Evolutionary conservation across 1,139 yeast species (phyloP).

Genomic region (Kazachstania sp.): DNA sequence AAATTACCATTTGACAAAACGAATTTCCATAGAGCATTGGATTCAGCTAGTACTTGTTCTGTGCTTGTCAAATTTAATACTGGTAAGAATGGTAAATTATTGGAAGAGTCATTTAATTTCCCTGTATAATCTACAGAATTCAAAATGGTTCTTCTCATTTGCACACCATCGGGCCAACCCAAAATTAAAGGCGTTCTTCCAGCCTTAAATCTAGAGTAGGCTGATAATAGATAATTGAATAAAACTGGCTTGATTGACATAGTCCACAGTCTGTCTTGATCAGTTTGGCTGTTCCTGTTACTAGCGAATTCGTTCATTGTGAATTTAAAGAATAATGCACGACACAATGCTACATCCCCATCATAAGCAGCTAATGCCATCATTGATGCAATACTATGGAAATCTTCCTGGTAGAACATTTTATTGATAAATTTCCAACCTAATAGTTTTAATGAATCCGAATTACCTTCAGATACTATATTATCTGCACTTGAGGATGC

Average conservation of each 20-base stretch:
- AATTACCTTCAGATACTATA: constrained; percentile 25
- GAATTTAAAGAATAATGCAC: constrained; percentile 61
- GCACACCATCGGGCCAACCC: constrained; percentile 40
- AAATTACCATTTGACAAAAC: constrained; percentile 23
- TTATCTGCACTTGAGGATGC: constrained; percentile 62
- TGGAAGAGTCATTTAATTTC: constrained; percentile 16
- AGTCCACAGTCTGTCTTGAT: constrained; percentile 13
- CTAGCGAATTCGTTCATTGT: constrained; percentile 35
- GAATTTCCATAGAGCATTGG: constrained; percentile 62
- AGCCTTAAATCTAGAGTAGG: constrained; percentile 42
- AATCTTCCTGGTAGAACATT: constrained; percentile 45
- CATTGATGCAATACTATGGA: constrained; percentile 54
- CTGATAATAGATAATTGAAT: constrained; percentile 46
- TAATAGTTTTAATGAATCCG: constrained; percentile 21
- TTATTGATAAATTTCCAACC: constrained; percentile 76
- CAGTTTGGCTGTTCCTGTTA: constrained; percentile 21
- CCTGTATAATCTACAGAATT: constrained; percentile 31
- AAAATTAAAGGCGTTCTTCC: constrained; percentile 36
- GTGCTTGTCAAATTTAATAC: constrained; percentile 35
- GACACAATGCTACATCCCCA: constrained; percentile 65
- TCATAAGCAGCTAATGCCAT: constrained; percentile 66
- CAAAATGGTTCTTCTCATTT: constrained; percentile 41
- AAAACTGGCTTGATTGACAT: constrained; percentile 36
- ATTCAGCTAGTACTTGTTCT: constrained; percentile 56
- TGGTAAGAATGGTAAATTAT: constrained; percentile 57